These are phyloP conservation scores for Nothophaeocryptopus gaeumannii DNA, from an alignment of 2,329 filamentous ascomycete genomes.

Conservation along the genomic window DNA sequence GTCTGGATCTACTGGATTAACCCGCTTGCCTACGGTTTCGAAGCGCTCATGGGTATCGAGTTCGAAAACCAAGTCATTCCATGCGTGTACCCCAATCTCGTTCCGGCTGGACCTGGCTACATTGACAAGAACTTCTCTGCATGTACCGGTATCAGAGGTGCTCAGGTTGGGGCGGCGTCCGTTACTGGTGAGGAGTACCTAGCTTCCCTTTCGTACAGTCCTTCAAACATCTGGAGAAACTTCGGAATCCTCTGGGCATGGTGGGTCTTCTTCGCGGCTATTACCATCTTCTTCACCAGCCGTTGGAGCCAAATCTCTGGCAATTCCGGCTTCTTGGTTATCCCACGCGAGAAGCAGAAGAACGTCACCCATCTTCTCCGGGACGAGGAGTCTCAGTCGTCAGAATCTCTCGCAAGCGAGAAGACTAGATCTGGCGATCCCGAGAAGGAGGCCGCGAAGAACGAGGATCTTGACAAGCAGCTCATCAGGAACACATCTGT, in stretches of 20 bases:
- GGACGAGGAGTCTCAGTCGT: slow-evolving; percentile 19
- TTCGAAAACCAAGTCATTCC: slow-evolving; percentile 58
- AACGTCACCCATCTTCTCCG: slow-evolving; percentile 27
- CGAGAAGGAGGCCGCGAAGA: slow-evolving; percentile 9
- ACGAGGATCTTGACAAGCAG: slow-evolving; percentile 17
- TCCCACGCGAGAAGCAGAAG: slow-evolving; percentile 59
- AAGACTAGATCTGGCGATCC: slow-evolving; percentile 9
- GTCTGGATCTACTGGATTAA: slow-evolving; percentile 59
- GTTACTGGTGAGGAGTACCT: slow-evolving; percentile 64
- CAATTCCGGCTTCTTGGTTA: slow-evolving; percentile 46
- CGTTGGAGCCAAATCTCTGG: slow-evolving; percentile 51
- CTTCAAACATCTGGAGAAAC: slow-evolving; percentile 52
- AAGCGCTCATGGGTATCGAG: slow-evolving; percentile 65
- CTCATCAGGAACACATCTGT: slow-evolving; percentile 63
- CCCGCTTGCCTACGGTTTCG: slow-evolving; percentile 34
- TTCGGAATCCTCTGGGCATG: slow-evolving; percentile 66
- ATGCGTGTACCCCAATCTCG: slow-evolving; percentile 51
- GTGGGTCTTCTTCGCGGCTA: slow-evolving; percentile 58
- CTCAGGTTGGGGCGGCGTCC: slow-evolving; percentile 52
- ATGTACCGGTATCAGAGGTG: slow-evolving; percentile 53
- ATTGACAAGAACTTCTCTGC: slow-evolving; percentile 33
- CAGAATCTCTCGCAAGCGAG: slow-evolving; percentile 4
- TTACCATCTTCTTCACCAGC: slow-evolving; percentile 59
- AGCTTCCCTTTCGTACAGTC: slow-evolving; percentile 47
- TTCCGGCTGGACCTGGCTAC: slow-evolving; percentile 41